Conservation (phyloP, 2,329 filamentous ascomycete genomes). For the Fusarium setosum region DNA sequence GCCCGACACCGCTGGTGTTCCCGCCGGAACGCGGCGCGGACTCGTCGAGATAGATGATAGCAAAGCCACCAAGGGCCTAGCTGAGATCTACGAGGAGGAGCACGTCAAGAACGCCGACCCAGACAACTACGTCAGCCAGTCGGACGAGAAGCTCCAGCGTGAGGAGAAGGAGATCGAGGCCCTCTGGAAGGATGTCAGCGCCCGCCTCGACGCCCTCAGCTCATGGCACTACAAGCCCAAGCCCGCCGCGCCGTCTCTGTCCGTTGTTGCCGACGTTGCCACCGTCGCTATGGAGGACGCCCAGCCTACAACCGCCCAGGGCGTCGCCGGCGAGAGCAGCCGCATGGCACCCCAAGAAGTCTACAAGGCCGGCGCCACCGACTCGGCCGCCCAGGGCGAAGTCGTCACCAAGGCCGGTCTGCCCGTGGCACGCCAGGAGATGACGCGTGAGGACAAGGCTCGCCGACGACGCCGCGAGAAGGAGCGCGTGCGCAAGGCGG, state of each 20-base stretch:
- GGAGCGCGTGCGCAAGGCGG: slow-evolving; percentile 82
- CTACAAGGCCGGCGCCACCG: slow-evolving; percentile 80
- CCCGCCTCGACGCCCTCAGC: slow-evolving; percentile 86
- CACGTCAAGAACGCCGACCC: slow-evolving; percentile 83
- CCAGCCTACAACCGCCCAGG: slow-evolving; percentile 83
- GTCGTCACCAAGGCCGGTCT: slow-evolving; percentile 82
- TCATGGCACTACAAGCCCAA: slow-evolving; percentile 97
- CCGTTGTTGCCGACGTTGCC: slow-evolving; percentile 90
- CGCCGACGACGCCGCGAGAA: slow-evolving; percentile 83
- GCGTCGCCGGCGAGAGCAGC: slow-evolving; percentile 74
- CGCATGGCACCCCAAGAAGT: slow-evolving; percentile 95
- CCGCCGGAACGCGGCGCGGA: slow-evolving; percentile 72
- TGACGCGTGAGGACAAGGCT: slow-evolving; percentile 87
- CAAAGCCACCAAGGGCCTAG: slow-evolving; percentile 88
- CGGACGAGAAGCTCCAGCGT: slow-evolving; percentile 83
- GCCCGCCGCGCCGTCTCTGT: slow-evolving; percentile 81
- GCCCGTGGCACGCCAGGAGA: slow-evolving; percentile 84
- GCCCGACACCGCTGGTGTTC: slow-evolving; percentile 76
- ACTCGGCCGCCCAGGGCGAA: slow-evolving; percentile 73
- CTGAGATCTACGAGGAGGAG: slow-evolving; percentile 94
- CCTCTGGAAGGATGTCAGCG: slow-evolving; percentile 84
- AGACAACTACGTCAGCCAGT: slow-evolving; percentile 80
- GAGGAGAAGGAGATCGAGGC: slow-evolving; percentile 86
- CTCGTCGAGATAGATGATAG: slow-evolving; percentile 86
- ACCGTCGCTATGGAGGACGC: slow-evolving; percentile 95